Percentiles rank a stretch among this genome's conserved stretches.
Evolutionary conservation across 768 basidiomycete genomes (phyloP).

Genomic region (Paxillus ammoniavirescens): DNA sequence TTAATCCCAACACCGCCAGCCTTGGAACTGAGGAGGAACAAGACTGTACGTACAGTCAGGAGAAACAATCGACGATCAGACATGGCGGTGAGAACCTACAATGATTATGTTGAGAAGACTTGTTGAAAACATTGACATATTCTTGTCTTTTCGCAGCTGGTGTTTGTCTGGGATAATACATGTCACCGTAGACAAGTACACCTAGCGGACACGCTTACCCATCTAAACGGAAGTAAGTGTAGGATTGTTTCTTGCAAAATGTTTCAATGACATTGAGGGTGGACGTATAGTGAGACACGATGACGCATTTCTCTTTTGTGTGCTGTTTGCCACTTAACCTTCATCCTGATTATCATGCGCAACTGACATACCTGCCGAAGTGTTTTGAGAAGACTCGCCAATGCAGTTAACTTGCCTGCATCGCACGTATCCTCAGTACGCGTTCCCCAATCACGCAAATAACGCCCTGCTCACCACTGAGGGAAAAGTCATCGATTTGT

Average conservation of each 20-base stretch:
- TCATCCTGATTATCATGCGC: neutral
- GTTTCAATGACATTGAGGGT: conserved; percentile 91
- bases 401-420: conserved; percentile 70
- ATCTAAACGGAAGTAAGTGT: conserved; percentile 83
- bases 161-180: conserved; percentile 54
- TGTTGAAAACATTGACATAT: conserved; percentile 88
- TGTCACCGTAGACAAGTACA: neutral
- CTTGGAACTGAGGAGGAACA: conserved; percentile 93
- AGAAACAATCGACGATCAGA: neutral
- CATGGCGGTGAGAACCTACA: conserved; percentile 45
- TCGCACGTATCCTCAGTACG: conserved; percentile 7
- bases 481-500: conserved; percentile 64
- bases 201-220: conserved; percentile 47
- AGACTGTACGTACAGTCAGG: conserved; percentile 45
- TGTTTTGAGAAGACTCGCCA: conserved; percentile 60
- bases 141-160: conserved; percentile 77
- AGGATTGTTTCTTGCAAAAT: conserved; percentile 73
- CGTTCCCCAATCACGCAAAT: neutral
- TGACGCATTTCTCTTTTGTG: conserved; percentile 91
- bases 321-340: conserved; percentile 36
- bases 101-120: conserved; percentile 61
- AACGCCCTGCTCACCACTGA: conserved; percentile 62
- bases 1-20: conserved; percentile 96
- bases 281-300: conserved; percentile 96
- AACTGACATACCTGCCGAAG: conserved; percentile 51